Conservation (phyloP, 768 basidiomycete genomes). For the Mycena sanguinolenta region DNA sequence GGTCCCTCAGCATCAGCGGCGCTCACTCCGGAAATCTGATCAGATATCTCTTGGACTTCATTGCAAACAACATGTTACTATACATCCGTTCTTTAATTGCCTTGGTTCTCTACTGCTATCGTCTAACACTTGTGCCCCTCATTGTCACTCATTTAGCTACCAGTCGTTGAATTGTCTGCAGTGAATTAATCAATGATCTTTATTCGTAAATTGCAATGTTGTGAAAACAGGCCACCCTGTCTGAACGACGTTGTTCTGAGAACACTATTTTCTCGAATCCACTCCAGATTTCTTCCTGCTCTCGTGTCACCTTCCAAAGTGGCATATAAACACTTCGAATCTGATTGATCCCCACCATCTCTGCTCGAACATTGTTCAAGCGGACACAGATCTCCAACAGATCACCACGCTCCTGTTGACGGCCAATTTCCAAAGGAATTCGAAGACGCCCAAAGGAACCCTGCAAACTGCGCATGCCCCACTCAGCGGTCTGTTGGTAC, state of each 20-base stretch:
- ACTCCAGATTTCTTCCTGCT: conserved; percentile 50
- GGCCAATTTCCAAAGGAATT: conserved; percentile 40
- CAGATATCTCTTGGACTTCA: too few species aligned
- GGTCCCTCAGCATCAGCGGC: too few species aligned
- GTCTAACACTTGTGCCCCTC: background rate
- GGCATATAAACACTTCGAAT: conserved; percentile 57
- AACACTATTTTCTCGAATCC: conserved; percentile 55
- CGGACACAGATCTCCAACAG: too few species aligned
- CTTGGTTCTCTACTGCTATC: too few species aligned
- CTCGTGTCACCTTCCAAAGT: conserved; percentile 50
- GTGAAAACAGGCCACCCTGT: conserved; percentile 52
- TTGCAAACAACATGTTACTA: too few species aligned
- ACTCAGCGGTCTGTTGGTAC: background rate
- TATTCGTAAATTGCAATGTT: conserved; percentile 40
- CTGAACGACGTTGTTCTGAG: conserved; percentile 44
- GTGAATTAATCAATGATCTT: background rate
- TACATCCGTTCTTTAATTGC: too few species aligned
- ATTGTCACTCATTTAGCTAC: background rate
- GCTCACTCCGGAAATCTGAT: background rate
- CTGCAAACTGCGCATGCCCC: background rate
- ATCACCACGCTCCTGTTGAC: background rate
- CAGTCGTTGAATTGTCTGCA: background rate
- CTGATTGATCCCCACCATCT: conserved; percentile 58
- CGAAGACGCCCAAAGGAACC: conserved; percentile 42
- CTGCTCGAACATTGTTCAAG: too few species aligned